Conservation (phyloP, 129 eudicot genomes). For the Dittrichia graveolens region DNA sequence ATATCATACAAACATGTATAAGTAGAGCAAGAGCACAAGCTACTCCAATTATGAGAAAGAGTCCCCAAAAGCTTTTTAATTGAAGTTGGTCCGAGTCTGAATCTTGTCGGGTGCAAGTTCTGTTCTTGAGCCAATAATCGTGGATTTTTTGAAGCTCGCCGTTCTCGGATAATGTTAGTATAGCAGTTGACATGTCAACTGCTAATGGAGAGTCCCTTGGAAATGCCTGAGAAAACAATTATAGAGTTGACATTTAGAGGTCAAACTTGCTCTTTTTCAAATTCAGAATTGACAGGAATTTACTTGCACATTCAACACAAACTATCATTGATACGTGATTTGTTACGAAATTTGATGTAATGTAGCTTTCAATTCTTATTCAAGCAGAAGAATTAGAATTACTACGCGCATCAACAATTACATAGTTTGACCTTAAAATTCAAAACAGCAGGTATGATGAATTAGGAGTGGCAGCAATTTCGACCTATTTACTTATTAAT, state of each 20-base stretch:
- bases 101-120: slow-evolving; percentile 32
- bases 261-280: not conserved
- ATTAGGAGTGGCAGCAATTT: not conserved
- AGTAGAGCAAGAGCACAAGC: slow-evolving; percentile 66
- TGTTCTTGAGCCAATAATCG: slow-evolving; percentile 59
- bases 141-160: slow-evolving; percentile 76
- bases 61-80: slow-evolving; percentile 70
- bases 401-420: too few species aligned
- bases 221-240: slow-evolving; percentile 56
- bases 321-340: not conserved
- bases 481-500: not conserved
- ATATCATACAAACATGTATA: slow-evolving; percentile 45
- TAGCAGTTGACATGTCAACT: slow-evolving; percentile 87
- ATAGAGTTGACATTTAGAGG: not conserved
- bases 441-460: slow-evolving; percentile 2
- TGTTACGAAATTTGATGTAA: not conserved
- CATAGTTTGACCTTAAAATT: not conserved
- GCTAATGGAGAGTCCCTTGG: slow-evolving; percentile 78
- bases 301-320: not conserved
- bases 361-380: not conserved
- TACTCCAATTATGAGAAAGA: slow-evolving; percentile 66
- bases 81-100: slow-evolving; percentile 60
- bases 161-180: slow-evolving; percentile 64
- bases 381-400: not conserved
- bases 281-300: not conserved